These are phyloP conservation scores for Teratosphaeria gauchensis DNA, from an alignment of 2,329 filamentous ascomycete genomes.

Conservation along the genomic window DNA sequence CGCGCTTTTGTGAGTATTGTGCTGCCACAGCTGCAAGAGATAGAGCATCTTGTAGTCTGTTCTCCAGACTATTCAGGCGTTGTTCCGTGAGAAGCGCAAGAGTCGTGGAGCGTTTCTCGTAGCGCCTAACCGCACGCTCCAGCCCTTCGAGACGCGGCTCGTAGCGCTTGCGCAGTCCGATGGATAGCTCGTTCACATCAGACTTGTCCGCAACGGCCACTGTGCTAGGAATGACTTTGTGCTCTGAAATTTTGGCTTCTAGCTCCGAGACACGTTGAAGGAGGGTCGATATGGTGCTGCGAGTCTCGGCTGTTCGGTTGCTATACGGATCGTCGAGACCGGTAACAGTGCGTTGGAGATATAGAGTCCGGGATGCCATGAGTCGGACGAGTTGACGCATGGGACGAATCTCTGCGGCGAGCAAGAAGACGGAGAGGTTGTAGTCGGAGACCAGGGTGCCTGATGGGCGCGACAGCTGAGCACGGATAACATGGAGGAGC, in stretches of 20 bases:
- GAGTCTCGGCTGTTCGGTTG: slow-evolving; percentile 16
- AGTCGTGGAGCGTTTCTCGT: slow-evolving; percentile 78
- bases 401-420: slow-evolving; percentile 78
- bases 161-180: slow-evolving; percentile 55
- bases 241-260: slow-evolving; percentile 21
- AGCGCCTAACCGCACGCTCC: slow-evolving; percentile 77
- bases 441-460: slow-evolving; percentile 86
- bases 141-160: slow-evolving; percentile 78
- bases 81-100: slow-evolving; percentile 67
- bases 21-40: slow-evolving; percentile 70
- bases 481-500: slow-evolving; percentile 70
- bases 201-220: slow-evolving; percentile 20
- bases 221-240: slow-evolving; percentile 15
- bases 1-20: slow-evolving; percentile 23
- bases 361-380: slow-evolving; percentile 66
- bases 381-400: slow-evolving; percentile 73
- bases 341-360: slow-evolving; percentile 64
- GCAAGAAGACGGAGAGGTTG: slow-evolving; percentile 81
- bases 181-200: slow-evolving; percentile 23
- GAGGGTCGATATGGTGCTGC: slow-evolving; percentile 23
- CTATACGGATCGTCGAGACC: slow-evolving; percentile 16
- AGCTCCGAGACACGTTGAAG: slow-evolving; percentile 20
- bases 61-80: slow-evolving; percentile 62
- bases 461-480: slow-evolving; percentile 70
- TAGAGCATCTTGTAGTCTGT: slow-evolving; percentile 64